Percentiles rank a stretch among this genome's conserved stretches.
Evolutionary conservation across 805 yeast species (phyloP).

Genomic region (Ogataea chonburiensis): DNA sequence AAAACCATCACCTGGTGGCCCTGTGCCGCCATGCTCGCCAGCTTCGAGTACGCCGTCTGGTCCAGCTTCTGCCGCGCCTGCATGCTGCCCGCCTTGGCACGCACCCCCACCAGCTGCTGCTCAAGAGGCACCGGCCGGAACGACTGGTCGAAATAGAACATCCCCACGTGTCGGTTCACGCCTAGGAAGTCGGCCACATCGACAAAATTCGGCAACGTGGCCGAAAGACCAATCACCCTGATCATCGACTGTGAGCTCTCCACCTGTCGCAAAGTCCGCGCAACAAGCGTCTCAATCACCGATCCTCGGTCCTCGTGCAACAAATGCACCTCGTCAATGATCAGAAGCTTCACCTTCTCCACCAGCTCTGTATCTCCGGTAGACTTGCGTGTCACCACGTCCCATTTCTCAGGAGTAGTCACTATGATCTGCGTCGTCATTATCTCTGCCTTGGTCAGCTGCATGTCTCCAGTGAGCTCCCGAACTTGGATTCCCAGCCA

Average conservation of each 20-base stretch:
- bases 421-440: conserved; percentile 82
- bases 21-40: conserved; percentile 58
- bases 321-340: conserved; percentile 95
- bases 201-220: conserved; percentile 85
- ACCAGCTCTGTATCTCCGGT: conserved; percentile 85
- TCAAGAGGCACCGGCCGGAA: conserved; percentile 93
- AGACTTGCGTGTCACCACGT: conserved; percentile 92
- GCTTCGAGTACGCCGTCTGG: conserved; percentile 69
- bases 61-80: conserved; percentile 75
- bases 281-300: conserved; percentile 92
- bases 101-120: conserved; percentile 83
- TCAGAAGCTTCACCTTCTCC: conserved; percentile 77
- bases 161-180: conserved; percentile 84
- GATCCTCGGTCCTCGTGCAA: conserved; percentile 98
- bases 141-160: conserved; percentile 91
- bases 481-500: conserved; percentile 87
- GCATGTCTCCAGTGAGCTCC: conserved; percentile 96
- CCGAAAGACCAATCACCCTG: conserved; percentile 89
- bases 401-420: conserved; percentile 97
- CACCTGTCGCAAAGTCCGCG: conserved; percentile 91
- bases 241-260: conserved; percentile 93
- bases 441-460: conserved; percentile 76
- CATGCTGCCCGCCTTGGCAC: conserved; percentile 79
- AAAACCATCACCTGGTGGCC: conserved; percentile 95
- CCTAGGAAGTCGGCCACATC: conserved; percentile 95